Conservation (phyloP, 2,329 filamentous ascomycete species). For the Anisogramma anomala region DNA sequence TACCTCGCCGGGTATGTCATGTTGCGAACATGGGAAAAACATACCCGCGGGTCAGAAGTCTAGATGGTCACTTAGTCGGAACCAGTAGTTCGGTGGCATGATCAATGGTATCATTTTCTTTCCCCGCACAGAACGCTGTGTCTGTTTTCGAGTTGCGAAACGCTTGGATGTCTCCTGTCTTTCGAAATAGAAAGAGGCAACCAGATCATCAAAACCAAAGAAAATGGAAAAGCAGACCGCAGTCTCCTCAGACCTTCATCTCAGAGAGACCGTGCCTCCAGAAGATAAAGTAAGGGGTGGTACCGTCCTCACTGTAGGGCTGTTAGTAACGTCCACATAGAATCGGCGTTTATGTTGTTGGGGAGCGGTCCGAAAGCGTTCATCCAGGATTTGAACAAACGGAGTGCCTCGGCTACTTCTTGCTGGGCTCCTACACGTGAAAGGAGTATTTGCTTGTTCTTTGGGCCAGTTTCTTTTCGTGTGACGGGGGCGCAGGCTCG, state of each 20-base stretch:
- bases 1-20: too few relatives aligned
- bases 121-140: conserved; percentile 2
- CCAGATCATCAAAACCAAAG: conserved; percentile 2
- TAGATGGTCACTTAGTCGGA: too few relatives aligned
- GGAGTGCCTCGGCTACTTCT: too few relatives aligned
- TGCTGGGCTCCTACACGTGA: too few relatives aligned
- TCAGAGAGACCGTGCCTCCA: conserved; percentile 91
- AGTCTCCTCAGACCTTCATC: conserved; percentile 70
- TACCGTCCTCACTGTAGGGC: conserved; percentile 58
- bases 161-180: conserved; percentile 8
- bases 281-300: conserved; percentile 77
- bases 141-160: conserved; percentile 7
- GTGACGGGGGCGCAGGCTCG: too few relatives aligned
- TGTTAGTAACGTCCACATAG: neutral
- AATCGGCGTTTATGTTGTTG: neutral
- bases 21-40: too few relatives aligned
- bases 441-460: too few relatives aligned
- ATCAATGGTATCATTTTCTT: conserved; percentile 13
- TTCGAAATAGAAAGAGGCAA: neutral
- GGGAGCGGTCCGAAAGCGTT: too few relatives aligned
- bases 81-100: neutral
- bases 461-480: too few relatives aligned
- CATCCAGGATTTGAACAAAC: too few relatives aligned
- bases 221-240: neutral
- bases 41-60: too few relatives aligned